These are phyloP conservation scores for Penicillium desertorum DNA, from an alignment of 495 filamentous ascomycete species.

Conservation along the genomic window DNA sequence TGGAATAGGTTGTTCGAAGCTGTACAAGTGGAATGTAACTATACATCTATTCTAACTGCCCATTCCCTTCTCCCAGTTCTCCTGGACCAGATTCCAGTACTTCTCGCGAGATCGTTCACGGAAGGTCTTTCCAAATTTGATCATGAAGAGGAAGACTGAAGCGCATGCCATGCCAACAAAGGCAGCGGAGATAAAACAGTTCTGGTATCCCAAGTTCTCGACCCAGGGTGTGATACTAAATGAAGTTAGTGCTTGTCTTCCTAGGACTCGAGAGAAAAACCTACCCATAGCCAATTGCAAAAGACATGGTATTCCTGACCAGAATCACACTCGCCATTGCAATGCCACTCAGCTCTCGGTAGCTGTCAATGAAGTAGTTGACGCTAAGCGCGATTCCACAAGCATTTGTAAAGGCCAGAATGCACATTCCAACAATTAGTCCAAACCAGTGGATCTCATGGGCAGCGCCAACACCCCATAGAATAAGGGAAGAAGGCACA, in stretches of 20 bases:
- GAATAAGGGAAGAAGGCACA: slow-evolving; percentile 56
- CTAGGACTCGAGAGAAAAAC: slow-evolving; percentile 13
- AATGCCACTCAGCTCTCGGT: slow-evolving; percentile 61
- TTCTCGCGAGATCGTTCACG: slow-evolving; percentile 40
- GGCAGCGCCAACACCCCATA: slow-evolving; percentile 70
- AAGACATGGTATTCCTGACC: slow-evolving; percentile 66
- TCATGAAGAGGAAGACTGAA: slow-evolving; percentile 54
- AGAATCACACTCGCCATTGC: slow-evolving; percentile 64
- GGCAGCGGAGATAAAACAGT: slow-evolving; percentile 62
- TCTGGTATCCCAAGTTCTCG: slow-evolving; percentile 57
- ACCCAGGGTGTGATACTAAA: slow-evolving; percentile 65
- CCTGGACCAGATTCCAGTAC: slow-evolving; percentile 44
- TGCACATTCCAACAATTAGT: slow-evolving; percentile 60
- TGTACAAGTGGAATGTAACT: not conserved
- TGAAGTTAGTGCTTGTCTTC: slow-evolving; percentile 8
- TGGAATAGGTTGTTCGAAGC: not conserved
- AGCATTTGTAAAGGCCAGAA: slow-evolving; percentile 57
- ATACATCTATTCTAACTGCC: slow-evolving; percentile 27
- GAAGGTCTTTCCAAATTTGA: slow-evolving; percentile 52
- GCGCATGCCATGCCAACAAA: slow-evolving; percentile 58
- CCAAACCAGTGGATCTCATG: slow-evolving; percentile 62
- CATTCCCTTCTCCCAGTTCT: slow-evolving; percentile 45
- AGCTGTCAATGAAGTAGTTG: slow-evolving; percentile 63
- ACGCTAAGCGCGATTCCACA: slow-evolving; percentile 60
- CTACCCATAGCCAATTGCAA: slow-evolving; percentile 57